Conservation (phyloP, 1,284 basidiomycete species). For the Moesziomyces antarcticus region DNA sequence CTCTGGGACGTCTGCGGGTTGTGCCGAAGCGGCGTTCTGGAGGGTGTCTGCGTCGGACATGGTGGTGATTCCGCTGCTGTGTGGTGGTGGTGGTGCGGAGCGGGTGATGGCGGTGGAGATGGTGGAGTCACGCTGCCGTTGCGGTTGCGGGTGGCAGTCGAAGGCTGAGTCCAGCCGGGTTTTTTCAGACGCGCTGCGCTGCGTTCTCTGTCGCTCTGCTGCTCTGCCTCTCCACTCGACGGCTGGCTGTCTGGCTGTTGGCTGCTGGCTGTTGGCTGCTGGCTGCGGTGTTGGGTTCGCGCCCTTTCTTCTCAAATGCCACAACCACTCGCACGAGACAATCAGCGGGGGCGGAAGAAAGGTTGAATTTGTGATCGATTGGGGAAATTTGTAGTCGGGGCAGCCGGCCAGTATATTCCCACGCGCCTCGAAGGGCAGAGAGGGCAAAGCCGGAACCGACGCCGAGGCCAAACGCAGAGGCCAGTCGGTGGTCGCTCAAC, state of each 20-base stretch:
- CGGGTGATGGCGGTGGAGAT: neutral
- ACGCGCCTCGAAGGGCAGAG: neutral
- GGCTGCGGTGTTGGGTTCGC: too few species aligned
- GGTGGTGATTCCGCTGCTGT: neutral
- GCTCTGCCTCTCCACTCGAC: neutral
- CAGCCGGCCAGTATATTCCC: too few species aligned
- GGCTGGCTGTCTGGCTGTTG: slow-evolving; percentile 1
- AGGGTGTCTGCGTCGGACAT: slow-evolving; percentile 34
- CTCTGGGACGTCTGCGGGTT: slow-evolving; percentile 20
- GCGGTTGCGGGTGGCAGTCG: too few species aligned
- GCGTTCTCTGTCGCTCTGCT: too few species aligned
- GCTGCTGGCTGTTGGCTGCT: neutral
- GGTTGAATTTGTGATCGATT: neutral
- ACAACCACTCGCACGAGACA: neutral
- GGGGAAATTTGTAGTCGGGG: too few species aligned
- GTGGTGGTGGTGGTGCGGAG: neutral
- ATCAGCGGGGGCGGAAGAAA: neutral
- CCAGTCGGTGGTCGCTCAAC: neutral
- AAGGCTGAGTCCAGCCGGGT: too few species aligned
- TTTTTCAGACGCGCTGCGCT: too few species aligned
- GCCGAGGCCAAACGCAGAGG: slow-evolving; percentile 4
- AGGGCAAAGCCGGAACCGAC: slow-evolving; percentile 41
- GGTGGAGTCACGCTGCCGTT: too few species aligned
- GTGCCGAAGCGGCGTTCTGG: slow-evolving; percentile 22
- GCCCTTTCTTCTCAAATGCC: too few species aligned